These are phyloP conservation scores for Mortierella sp. DNA, from an alignment of 371 early-diverging fungal genomes.

Conservation along the genomic window DNA sequence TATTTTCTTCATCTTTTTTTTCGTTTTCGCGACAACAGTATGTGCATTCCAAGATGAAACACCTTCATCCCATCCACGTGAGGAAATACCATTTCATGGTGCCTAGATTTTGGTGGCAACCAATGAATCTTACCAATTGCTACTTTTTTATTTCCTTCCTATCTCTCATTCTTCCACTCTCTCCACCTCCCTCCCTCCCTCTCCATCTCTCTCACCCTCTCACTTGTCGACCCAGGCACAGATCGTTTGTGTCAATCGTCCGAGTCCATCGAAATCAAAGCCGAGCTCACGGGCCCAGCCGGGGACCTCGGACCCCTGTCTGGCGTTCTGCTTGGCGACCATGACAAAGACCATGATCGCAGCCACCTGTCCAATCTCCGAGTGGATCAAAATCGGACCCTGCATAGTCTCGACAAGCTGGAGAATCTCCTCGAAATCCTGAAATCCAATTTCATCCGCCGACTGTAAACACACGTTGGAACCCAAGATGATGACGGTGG, in stretches of 20 bases:
- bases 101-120: neutral
- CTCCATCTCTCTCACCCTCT: neutral
- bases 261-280: constrained; percentile 51
- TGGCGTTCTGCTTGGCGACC: constrained; percentile 49
- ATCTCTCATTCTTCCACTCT: neutral
- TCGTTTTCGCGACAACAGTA: neutral
- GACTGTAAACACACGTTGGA: no score
- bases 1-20: no score
- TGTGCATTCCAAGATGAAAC: neutral
- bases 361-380: constrained; percentile 52
- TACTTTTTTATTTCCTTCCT: neutral
- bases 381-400: constrained; percentile 54
- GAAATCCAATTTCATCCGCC: constrained; percentile 42
- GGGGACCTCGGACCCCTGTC: constrained; percentile 43
- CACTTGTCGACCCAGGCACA: constrained; percentile 48
- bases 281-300: constrained; percentile 51
- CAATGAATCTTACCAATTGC: neutral
- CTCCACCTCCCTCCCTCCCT: neutral
- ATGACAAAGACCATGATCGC: constrained; percentile 53
- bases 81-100: neutral
- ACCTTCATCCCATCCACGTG: neutral
- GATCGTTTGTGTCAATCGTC: constrained; percentile 44
- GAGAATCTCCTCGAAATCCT: constrained; percentile 50
- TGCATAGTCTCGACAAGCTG: constrained; percentile 44
- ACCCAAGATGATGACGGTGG: no score